Percentiles rank a stretch among this genome's conserved stretches.
Conservation (phyloP, 2,329 filamentous ascomycete species). For the Hymenoscyphus fructigenus region DNA sequence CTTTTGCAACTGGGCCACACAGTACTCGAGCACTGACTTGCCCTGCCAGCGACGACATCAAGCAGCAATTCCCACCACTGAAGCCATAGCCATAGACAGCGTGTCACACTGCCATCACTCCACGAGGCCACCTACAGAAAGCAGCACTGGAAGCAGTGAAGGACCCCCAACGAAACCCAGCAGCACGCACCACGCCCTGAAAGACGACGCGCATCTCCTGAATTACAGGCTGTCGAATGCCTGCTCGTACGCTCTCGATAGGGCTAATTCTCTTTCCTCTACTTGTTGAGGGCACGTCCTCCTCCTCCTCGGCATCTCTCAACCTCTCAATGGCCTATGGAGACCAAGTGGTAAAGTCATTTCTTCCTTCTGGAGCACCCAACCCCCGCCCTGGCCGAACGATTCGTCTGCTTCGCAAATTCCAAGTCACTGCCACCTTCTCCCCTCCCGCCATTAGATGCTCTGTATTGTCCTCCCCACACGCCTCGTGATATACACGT, state of each 20-base stretch:
- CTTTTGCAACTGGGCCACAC: background rate
- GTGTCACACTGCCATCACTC: background rate
- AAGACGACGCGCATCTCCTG: background rate
- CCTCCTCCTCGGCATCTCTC: background rate
- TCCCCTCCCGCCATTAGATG: conserved; percentile 13
- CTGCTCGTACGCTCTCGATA: background rate
- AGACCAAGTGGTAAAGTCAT: background rate
- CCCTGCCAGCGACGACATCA: background rate
- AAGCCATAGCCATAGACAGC: background rate
- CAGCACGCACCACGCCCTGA: background rate
- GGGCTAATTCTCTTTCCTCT: background rate
- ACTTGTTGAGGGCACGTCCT: background rate
- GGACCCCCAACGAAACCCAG: background rate
- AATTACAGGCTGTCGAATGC: background rate
- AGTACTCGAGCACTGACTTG: background rate
- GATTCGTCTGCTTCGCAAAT: conserved; percentile 17
- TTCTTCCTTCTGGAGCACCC: background rate
- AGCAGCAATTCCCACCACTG: background rate
- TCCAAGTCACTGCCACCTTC: conserved; percentile 18
- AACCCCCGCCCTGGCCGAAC: conserved; percentile 9
- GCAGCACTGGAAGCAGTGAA: background rate
- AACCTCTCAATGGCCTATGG: background rate
- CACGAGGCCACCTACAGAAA: background rate
- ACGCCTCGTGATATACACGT: conserved; percentile 5
- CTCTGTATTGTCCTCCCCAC: conserved; percentile 5